phyloP scores from a whole-genome alignment of 148 eudicot species.

The Amaranthus cruentus region DNA sequence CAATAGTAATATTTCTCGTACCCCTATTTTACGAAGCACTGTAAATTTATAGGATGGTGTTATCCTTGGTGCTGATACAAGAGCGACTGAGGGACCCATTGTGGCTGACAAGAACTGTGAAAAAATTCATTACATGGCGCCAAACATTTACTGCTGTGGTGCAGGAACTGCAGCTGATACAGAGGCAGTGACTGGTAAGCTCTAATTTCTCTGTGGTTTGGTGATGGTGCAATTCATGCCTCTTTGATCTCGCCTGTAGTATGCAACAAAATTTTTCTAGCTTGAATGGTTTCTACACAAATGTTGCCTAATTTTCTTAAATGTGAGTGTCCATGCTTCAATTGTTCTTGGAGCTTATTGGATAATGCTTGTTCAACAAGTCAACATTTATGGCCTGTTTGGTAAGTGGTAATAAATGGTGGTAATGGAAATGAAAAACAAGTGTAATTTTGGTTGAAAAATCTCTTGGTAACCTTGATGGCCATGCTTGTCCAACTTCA shows the following conservation, averaged over 20 bases:
- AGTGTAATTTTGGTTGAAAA: too few relatives aligned
- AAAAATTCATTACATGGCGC: conserved; percentile 94
- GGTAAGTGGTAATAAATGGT: too few relatives aligned
- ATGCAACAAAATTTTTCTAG: background rate
- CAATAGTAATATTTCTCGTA: background rate
- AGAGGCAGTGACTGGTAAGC: conserved; percentile 85
- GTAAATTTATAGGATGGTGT: conserved; percentile 66
- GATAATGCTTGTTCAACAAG: background rate
- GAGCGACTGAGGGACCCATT: conserved; percentile 93
- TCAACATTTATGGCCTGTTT: too few relatives aligned
- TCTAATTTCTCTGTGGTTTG: background rate
- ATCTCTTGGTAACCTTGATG: too few relatives aligned
- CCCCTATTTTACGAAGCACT: background rate
- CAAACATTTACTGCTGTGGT: conserved; percentile 96
- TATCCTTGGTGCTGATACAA: conserved; percentile 92
- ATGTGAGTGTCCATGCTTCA: background rate
- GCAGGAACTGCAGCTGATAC: conserved; percentile 99
- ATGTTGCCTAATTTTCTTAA: background rate
- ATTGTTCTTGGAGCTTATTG: background rate
- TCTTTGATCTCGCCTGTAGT: background rate
- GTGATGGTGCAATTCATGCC: background rate
- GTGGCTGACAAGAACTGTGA: conserved; percentile 91
- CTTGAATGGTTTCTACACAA: background rate
- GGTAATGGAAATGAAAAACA: too few relatives aligned
- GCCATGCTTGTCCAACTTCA: too few relatives aligned